These are phyloP conservation scores for Fusarium zealandicum DNA, from an alignment of 2,329 filamentous ascomycete genomes.

Conservation along the genomic window DNA sequence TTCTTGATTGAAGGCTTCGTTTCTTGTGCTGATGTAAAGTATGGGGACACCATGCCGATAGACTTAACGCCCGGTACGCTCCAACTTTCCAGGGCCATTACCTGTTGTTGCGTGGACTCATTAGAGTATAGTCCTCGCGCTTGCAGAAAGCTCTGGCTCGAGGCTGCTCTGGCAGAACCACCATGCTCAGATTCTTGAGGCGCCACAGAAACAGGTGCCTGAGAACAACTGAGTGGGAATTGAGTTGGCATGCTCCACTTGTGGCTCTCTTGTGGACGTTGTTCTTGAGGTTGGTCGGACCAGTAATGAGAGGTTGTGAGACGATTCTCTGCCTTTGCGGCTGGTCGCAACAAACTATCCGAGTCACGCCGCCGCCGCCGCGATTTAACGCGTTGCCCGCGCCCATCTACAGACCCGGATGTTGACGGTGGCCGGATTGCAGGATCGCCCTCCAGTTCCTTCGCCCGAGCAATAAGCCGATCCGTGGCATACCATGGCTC, in stretches of 20 bases:
- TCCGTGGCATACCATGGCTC: constrained; percentile 48
- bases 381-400: background rate
- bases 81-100: background rate
- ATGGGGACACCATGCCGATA: constrained; percentile 43
- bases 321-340: constrained; percentile 16
- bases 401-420: background rate
- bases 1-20: constrained; percentile 32
- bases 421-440: constrained; percentile 24
- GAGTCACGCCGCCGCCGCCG: constrained; percentile 13
- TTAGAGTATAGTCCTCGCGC: background rate
- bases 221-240: constrained; percentile 7
- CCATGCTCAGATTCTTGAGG: constrained; percentile 2
- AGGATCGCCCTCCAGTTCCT: constrained; percentile 39
- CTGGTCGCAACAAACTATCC: constrained; percentile 1
- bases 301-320: constrained; percentile 42
- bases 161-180: background rate
- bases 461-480: constrained; percentile 44
- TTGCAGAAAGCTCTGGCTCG: background rate
- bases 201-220: too few species aligned
- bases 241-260: constrained; percentile 20
- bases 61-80: constrained; percentile 14
- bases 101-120: constrained; percentile 5
- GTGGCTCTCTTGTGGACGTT: constrained; percentile 18
- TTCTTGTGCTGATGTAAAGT: constrained; percentile 39
- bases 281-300: constrained; percentile 32